These are phyloP conservation scores for Sonneratia alba DNA, from an alignment of 345 rosid species.

Conservation along the genomic window DNA sequence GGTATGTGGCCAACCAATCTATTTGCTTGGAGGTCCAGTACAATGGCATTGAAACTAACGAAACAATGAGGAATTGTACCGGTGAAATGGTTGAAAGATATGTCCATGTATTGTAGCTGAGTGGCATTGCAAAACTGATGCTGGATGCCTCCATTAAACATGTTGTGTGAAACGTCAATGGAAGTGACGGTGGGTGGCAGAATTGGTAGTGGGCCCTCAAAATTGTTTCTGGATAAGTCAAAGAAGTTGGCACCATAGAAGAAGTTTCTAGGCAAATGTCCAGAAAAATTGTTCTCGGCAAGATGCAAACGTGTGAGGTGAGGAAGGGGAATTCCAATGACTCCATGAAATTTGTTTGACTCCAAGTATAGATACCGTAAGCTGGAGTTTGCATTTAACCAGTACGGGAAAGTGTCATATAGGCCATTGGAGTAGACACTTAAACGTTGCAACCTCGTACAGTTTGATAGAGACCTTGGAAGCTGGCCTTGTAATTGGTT, in stretches of 20 bases:
- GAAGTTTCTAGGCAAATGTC: background rate
- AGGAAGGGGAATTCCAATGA: background rate
- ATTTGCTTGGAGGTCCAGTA: slow-evolving; percentile 2
- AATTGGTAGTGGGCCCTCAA: slow-evolving; percentile 2
- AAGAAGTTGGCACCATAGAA: background rate
- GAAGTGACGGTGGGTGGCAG: background rate
- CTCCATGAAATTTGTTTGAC: slow-evolving; percentile 3
- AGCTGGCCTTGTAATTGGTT: slow-evolving; percentile 14
- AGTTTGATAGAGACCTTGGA: slow-evolving; percentile 12
- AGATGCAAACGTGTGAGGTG: accelerated
- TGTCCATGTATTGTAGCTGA: background rate
- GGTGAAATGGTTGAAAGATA: background rate
- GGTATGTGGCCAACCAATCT: slow-evolving; percentile 7
- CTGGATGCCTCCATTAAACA: background rate
- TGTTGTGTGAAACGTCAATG: background rate
- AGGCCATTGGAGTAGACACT: background rate
- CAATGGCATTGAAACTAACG: background rate
- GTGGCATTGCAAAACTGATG: background rate
- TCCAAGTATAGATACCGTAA: accelerated
- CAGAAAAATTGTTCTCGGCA: background rate
- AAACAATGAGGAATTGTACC: background rate
- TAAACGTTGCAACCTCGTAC: background rate
- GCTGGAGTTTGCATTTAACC: background rate
- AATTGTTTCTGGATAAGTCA: slow-evolving; percentile 7
- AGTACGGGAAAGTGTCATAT: slow-evolving; percentile 3